These are phyloP conservation scores for Kalmanozyma brasiliensis DNA, from an alignment of 1,284 basidiomycete genomes.

Conservation along the genomic window DNA sequence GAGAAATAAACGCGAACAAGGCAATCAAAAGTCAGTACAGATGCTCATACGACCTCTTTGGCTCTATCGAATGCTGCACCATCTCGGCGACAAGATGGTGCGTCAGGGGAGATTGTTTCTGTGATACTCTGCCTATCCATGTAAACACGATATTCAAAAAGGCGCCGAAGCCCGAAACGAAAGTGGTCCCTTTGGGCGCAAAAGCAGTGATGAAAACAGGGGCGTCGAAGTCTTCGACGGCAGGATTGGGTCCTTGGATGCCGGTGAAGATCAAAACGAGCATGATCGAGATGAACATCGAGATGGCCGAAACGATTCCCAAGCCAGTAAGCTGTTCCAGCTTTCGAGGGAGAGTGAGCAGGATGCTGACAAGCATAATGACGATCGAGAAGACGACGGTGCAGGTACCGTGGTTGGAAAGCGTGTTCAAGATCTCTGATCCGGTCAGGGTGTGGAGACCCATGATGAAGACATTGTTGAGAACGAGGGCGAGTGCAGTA, in stretches of 20 bases:
- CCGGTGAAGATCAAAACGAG: constrained; percentile 54
- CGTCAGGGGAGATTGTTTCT: no score
- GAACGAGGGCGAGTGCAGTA: constrained; percentile 50
- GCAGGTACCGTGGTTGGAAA: constrained; percentile 73
- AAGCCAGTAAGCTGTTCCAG: constrained; percentile 59
- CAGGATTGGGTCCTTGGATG: constrained; percentile 48
- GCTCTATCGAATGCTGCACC: no score
- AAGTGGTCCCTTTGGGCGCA: constrained; percentile 71
- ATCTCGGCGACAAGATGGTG: no score
- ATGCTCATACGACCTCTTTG: no score
- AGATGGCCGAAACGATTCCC: constrained; percentile 58
- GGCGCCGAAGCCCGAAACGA: constrained; percentile 72
- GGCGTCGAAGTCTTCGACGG: constrained; percentile 30
- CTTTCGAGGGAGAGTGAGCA: constrained; percentile 58
- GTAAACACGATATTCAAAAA: constrained; percentile 72
- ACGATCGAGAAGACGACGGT: constrained; percentile 73
- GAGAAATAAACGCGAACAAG: no score
- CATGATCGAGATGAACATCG: constrained; percentile 61
- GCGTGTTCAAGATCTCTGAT: constrained; percentile 72
- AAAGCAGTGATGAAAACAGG: constrained; percentile 56
- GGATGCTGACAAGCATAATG: constrained; percentile 53
- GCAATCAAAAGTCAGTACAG: no score
- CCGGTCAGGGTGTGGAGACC: constrained; percentile 64
- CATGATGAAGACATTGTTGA: constrained; percentile 63
- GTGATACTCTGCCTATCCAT: constrained; percentile 71